Conservation (phyloP, 2,329 filamentous ascomycete genomes). For the Atkinsonella hypoxylon region DNA sequence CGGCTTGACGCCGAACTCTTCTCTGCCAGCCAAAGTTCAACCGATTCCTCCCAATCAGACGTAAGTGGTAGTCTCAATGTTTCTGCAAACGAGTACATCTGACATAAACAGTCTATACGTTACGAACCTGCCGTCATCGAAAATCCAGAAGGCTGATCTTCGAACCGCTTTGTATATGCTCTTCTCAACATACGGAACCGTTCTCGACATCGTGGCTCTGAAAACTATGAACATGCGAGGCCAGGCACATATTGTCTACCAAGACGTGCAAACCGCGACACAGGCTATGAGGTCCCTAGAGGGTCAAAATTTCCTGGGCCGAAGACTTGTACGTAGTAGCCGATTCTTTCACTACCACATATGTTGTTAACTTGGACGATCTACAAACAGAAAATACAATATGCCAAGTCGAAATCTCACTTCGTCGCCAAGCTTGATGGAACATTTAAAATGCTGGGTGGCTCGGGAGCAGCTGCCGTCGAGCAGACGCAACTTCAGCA, state of each 20-base stretch:
- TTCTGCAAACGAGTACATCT: conserved; percentile 1
- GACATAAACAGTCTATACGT: conserved; percentile 61
- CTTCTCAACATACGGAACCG: conserved; percentile 85
- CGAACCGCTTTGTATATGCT: conserved; percentile 82
- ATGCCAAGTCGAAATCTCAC: conserved; percentile 82
- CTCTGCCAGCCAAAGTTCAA: conserved; percentile 37
- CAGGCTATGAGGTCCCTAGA: conserved; percentile 86
- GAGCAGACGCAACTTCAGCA: conserved; percentile 65
- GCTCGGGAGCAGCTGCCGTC: conserved; percentile 38
- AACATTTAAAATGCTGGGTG: conserved; percentile 61
- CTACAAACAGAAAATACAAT: conserved; percentile 65
- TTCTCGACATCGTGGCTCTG: conserved; percentile 82
- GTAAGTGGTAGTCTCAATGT: conserved; percentile 30
- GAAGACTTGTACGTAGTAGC: conserved; percentile 56
- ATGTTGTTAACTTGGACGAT: background rate
- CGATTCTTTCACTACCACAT: background rate
- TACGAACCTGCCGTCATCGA: conserved; percentile 72
- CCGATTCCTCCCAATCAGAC: conserved; percentile 61
- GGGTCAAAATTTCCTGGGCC: conserved; percentile 75
- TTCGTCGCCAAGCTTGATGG: conserved; percentile 85
- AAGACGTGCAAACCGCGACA: conserved; percentile 81
- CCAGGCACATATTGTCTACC: conserved; percentile 85
- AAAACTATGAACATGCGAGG: conserved; percentile 90
- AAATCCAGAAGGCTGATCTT: conserved; percentile 80
- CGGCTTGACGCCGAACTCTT: conserved; percentile 27